These are phyloP conservation scores for Zizania latifolia DNA, from an alignment of 176 grass and related monocot genomes.

Conservation along the genomic window DNA sequence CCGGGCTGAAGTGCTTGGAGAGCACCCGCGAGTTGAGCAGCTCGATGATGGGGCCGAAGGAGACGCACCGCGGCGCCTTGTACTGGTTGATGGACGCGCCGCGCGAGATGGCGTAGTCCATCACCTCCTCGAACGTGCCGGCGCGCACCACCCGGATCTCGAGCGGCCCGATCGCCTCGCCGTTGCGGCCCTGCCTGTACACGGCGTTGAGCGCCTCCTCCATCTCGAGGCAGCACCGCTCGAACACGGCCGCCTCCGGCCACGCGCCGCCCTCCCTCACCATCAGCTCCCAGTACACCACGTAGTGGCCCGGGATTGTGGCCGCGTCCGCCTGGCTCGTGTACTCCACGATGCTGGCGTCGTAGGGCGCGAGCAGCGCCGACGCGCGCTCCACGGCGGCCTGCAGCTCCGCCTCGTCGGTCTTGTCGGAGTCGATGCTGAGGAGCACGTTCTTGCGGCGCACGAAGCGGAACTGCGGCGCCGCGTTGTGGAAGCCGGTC, in stretches of 20 bases:
- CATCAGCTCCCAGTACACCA: slow-evolving; percentile 95
- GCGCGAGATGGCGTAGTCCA: slow-evolving; percentile 94
- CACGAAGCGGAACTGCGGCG: slow-evolving; percentile 80
- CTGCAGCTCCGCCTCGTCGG: slow-evolving; percentile 87
- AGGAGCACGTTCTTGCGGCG: slow-evolving; percentile 86
- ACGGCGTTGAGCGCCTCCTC: slow-evolving; percentile 95
- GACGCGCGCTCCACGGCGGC: slow-evolving; percentile 66
- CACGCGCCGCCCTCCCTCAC: slow-evolving; percentile 32
- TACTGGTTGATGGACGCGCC: slow-evolving; percentile 99
- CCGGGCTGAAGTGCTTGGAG: slow-evolving; percentile 74
- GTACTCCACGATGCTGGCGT: slow-evolving; percentile 70
- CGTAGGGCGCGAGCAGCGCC: slow-evolving; percentile 39
- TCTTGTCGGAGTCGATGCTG: slow-evolving; percentile 95
- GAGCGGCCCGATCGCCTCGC: slow-evolving; percentile 80
- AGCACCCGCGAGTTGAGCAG: slow-evolving; percentile 75
- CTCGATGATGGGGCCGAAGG: slow-evolving; percentile 82
- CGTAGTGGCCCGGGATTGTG: slow-evolving; percentile 92
- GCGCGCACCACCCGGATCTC: slow-evolving; percentile 68
- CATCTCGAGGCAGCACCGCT: slow-evolving; percentile 91
- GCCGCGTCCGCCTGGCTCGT: slow-evolving; percentile 69
- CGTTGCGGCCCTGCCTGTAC: slow-evolving; percentile 69
- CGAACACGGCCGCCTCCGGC: slow-evolving; percentile 56
- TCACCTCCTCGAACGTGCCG: slow-evolving; percentile 93
- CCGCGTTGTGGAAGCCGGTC: slow-evolving; percentile 76
- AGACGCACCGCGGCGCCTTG: slow-evolving; percentile 88